Conservation (phyloP, 192 early-diverging fungal genomes). For the Irineochytrium annulatum region DNA sequence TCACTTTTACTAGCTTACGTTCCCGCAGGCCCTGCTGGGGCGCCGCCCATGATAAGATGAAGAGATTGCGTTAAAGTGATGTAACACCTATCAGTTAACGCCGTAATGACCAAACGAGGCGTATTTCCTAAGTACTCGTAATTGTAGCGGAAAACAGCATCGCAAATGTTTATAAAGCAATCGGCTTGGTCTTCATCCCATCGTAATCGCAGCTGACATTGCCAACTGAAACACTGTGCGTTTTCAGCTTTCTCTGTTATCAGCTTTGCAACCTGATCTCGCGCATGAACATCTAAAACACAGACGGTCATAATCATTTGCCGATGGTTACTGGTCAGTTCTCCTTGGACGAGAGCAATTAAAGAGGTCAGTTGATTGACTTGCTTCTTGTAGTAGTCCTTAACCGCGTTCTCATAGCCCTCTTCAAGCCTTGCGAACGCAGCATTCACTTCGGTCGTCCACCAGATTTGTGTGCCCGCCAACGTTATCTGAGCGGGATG, state of each 20-base stretch:
- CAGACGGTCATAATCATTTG: constrained; percentile 71
- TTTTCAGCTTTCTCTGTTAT: constrained; percentile 63
- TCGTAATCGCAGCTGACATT: constrained; percentile 54
- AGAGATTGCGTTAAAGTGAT: constrained; percentile 63
- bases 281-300: constrained; percentile 64
- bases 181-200: constrained; percentile 62
- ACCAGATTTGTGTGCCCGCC: constrained; percentile 64
- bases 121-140: constrained; percentile 67
- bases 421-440: constrained; percentile 60
- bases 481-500: constrained; percentile 61
- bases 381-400: constrained; percentile 71
- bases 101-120: constrained; percentile 60
- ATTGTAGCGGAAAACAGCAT: constrained; percentile 58
- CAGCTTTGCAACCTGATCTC: constrained; percentile 64
- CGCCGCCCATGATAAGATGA: constrained; percentile 64
- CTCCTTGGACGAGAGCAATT: constrained; percentile 61
- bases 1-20: constrained; percentile 28
- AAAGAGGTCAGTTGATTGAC: constrained; percentile 61
- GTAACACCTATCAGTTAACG: constrained; percentile 64
- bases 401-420: constrained; percentile 64
- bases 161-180: constrained; percentile 67
- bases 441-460: constrained; percentile 67
- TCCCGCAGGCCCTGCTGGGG: constrained; percentile 60
- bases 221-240: constrained; percentile 64
- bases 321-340: constrained; percentile 45